A percentile compares a stretch with the other conserved stretches of the same genome.
Conservation (phyloP, 1,139 yeast species). For the Diutina mesorugosa region DNA sequence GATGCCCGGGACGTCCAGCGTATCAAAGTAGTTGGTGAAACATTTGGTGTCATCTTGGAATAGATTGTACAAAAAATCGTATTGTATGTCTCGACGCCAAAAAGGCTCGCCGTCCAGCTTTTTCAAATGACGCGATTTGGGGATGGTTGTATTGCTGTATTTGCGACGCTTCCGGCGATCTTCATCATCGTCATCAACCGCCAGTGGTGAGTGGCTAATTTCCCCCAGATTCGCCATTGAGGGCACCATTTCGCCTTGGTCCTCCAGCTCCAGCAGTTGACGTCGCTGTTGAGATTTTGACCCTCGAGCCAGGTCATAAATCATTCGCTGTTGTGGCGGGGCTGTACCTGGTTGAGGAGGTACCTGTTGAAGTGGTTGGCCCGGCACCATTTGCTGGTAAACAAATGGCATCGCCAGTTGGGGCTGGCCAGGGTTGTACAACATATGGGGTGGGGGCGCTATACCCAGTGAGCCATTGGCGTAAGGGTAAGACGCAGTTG, state of each 20-base stretch:
- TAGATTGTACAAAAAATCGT: constrained; percentile 55
- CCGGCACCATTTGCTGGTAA: background rate
- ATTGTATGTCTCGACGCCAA: constrained; percentile 81
- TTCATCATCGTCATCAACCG: background rate
- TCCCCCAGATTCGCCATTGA: background rate
- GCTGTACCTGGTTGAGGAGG: background rate
- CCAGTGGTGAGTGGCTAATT: background rate
- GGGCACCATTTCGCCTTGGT: background rate
- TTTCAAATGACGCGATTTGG: constrained; percentile 40
- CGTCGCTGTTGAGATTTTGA: background rate
- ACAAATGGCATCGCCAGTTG: background rate
- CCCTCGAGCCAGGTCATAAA: background rate
- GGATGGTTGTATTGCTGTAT: background rate
- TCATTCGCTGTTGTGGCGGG: background rate
- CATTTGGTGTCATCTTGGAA: constrained; percentile 53
- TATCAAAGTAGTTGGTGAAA: constrained; percentile 48
- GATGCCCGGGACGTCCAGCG: constrained; percentile 20
- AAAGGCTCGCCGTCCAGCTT: constrained; percentile 89
- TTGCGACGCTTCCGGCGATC: background rate
- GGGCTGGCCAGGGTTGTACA: background rate
- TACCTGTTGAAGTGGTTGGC: background rate
- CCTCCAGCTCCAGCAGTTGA: background rate
- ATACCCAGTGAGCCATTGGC: background rate
- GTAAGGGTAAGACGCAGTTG: background rate
- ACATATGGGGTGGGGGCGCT: background rate